Percentiles rank a stretch among this genome's conserved stretches.
Evolutionary conservation across 345 rosid genomes (phyloP).

Genomic region (Ceriops zippeliana): DNA sequence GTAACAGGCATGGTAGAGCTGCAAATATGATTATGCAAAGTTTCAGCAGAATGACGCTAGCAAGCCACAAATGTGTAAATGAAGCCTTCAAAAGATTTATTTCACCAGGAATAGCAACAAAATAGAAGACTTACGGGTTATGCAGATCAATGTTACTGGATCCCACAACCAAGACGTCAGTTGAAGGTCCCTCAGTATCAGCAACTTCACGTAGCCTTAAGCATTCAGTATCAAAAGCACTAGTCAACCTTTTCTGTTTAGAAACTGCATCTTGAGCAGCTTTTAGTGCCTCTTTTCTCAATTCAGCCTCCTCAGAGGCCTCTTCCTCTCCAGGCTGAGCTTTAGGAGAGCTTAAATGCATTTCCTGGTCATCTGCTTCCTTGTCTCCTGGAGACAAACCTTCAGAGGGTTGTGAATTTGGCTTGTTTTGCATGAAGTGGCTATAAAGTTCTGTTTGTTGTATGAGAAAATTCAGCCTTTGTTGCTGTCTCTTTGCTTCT

Average conservation of each 20-base stretch:
- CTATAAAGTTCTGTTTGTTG: conserved; percentile 96
- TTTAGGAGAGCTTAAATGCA: conserved; percentile 34
- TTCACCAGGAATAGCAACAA: conserved; percentile 5
- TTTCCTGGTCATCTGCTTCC: conserved; percentile 41
- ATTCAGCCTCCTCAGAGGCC: conserved; percentile 80
- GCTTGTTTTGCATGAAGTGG: conserved; percentile 97
- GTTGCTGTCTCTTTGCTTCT: conserved; percentile 92
- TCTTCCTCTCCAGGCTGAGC: conserved; percentile 53
- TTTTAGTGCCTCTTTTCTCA: conserved; percentile 68
- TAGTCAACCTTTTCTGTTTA: conserved; percentile 85
- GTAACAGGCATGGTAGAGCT: conserved; percentile 98
- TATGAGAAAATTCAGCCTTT: conserved; percentile 94
- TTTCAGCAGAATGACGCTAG: not conserved
- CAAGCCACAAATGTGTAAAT: not conserved
- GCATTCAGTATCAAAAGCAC: conserved; percentile 87
- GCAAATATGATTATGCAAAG: conserved; percentile 27
- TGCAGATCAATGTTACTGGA: conserved; percentile 88
- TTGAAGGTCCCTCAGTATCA: conserved; percentile 50
- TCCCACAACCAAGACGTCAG: conserved; percentile 69
- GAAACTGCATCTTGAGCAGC: conserved; percentile 99
- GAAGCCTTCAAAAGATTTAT: not conserved
- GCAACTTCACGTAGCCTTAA: conserved; percentile 64
- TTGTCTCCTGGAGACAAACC: conserved; percentile 52
- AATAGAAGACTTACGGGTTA: conserved; percentile 71
- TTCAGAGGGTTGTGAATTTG: conserved; percentile 63